phyloP scores from a whole-genome alignment of 108 stramenopile genomes.

The Cyclotella cryptica region DNA sequence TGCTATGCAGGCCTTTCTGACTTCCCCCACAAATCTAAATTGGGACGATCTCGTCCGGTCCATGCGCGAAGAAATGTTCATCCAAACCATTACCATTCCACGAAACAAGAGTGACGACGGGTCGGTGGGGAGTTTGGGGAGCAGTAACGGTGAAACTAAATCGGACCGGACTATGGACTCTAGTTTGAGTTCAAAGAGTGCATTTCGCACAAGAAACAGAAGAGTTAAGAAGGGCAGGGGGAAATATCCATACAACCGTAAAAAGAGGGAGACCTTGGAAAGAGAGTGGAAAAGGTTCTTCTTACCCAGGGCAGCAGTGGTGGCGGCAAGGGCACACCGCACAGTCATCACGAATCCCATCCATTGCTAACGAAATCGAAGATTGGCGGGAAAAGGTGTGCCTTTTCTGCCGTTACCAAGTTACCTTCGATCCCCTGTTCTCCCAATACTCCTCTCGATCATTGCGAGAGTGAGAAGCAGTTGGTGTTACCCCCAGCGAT shows the following conservation, averaged over 20 bases:
- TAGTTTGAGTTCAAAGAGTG: constrained; percentile 25
- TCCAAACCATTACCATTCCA: constrained; percentile 23
- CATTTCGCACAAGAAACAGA: neutral
- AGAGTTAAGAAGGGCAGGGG: neutral
- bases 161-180: constrained; percentile 14
- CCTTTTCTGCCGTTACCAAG: constrained; percentile 18
- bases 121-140: neutral
- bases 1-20: constrained; percentile 33
- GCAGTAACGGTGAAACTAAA: neutral
- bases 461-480: neutral
- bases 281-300: constrained; percentile 19
- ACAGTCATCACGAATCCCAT: neutral
- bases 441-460: neutral
- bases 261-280: constrained; percentile 22
- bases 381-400: neutral
- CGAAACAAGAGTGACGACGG: constrained; percentile 4
- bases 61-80: constrained; percentile 36
- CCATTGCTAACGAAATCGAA: constrained; percentile 3
- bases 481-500: neutral
- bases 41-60: constrained; percentile 39
- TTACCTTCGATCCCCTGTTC: constrained; percentile 16
- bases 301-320: too few relatives aligned
- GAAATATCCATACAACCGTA: neutral
- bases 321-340: neutral
- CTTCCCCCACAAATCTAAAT: constrained; percentile 23